Evolutionary conservation across 208 protist species (phyloP).

Genomic region (Trypanosoma cruzi): DNA sequence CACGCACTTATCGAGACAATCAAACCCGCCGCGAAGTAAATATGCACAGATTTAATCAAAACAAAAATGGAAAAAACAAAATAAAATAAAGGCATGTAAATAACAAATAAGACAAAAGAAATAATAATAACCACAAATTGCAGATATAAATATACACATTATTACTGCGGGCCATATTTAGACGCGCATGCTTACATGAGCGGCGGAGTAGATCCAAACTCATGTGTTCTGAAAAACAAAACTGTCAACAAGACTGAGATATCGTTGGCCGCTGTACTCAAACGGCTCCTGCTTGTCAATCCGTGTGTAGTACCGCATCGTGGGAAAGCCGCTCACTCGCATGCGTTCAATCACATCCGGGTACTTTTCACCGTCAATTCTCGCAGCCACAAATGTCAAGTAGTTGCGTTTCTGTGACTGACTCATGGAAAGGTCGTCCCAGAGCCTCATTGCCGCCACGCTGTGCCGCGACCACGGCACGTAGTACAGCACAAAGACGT

Average conservation of each 20-base stretch:
- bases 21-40: too few relatives aligned
- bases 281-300: conserved; percentile 48
- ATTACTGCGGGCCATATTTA: background rate
- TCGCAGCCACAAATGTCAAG: conserved; percentile 65
- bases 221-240: conserved; percentile 86
- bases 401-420: conserved; percentile 51
- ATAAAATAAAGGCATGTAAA: too few relatives aligned
- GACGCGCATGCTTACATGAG: background rate
- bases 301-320: conserved; percentile 69
- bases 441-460: conserved; percentile 31
- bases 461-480: conserved; percentile 63
- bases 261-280: conserved; percentile 51
- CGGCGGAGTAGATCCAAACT: background rate
- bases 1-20: too few relatives aligned
- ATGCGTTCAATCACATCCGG: conserved; percentile 44
- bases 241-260: conserved; percentile 60
- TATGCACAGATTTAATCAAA: too few relatives aligned
- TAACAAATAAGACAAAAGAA: too few relatives aligned
- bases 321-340: conserved; percentile 56
- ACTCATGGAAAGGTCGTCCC: conserved; percentile 74
- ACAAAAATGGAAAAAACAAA: too few relatives aligned
- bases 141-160: background rate
- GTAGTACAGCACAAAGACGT: conserved; percentile 82
- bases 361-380: conserved; percentile 65
- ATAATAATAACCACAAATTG: background rate